phyloP scores from a whole-genome alignment of 768 basidiomycete genomes.

The Asterophora lycoperdoides region DNA sequence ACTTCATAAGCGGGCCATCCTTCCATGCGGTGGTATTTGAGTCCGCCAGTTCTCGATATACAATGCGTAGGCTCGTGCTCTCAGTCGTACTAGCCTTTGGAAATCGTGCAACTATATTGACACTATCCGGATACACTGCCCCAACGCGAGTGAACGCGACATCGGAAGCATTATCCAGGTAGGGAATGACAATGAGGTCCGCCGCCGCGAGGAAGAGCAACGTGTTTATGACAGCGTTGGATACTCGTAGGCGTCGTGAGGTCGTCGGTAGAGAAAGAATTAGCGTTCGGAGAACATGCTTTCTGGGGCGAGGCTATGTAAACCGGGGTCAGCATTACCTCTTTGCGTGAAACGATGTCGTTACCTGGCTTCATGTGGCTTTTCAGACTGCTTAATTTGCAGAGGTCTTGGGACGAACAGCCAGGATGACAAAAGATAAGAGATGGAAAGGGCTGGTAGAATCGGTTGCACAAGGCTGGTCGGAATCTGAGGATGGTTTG shows the following conservation, averaged over 20 bases:
- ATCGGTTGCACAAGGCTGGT: constrained; percentile 29
- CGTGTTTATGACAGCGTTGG: constrained; percentile 31
- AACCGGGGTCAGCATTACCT: constrained; percentile 2
- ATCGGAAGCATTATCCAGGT: constrained; percentile 48
- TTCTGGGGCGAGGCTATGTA: not conserved
- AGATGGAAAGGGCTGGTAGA: constrained; percentile 27
- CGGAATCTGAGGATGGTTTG: constrained; percentile 32
- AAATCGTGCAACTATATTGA: constrained; percentile 60
- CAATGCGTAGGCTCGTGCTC: constrained; percentile 31
- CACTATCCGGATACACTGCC: constrained; percentile 59
- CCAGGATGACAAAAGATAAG: constrained; percentile 23
- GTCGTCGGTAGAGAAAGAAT: constrained; percentile 34
- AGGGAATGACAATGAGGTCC: constrained; percentile 55
- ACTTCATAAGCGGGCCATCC: constrained; percentile 46
- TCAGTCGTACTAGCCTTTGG: constrained; percentile 37
- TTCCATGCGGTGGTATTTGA: constrained; percentile 40
- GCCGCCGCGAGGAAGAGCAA: constrained; percentile 28
- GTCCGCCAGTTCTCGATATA: constrained; percentile 39
- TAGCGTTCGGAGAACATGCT: constrained; percentile 8
- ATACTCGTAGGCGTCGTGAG: constrained; percentile 24
- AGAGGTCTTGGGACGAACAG: constrained; percentile 10
- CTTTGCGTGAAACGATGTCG: not conserved
- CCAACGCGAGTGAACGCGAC: constrained; percentile 68
- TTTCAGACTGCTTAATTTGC: constrained; percentile 7
- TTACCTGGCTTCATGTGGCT: constrained; percentile 3